phyloP scores from a whole-genome alignment of 768 basidiomycete genomes.

The Tulasnella sp. region DNA sequence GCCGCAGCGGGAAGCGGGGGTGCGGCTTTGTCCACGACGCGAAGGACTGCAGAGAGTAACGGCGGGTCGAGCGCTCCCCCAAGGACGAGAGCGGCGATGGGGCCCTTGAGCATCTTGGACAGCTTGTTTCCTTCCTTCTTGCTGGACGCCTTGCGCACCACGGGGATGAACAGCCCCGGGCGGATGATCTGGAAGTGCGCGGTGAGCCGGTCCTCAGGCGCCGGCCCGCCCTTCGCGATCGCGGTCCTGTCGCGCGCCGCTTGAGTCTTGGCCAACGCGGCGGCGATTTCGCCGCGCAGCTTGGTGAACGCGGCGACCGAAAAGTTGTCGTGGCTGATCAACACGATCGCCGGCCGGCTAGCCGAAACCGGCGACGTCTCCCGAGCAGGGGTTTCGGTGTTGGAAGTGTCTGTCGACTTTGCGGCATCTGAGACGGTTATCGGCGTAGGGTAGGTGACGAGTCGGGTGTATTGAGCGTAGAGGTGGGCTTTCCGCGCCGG shows the following conservation, averaged over 20 bases:
- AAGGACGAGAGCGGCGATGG: conserved; percentile 27
- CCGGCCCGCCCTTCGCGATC: not conserved
- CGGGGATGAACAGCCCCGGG: conserved; percentile 31
- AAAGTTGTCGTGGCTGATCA: conserved; percentile 31
- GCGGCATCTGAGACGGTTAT: not conserved
- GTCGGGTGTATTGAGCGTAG: conserved; percentile 28
- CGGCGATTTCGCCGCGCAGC: conserved; percentile 15
- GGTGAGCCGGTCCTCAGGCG: conserved; percentile 17
- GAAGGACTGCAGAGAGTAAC: conserved; percentile 14
- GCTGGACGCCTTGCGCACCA: conserved; percentile 28
- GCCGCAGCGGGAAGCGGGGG: conserved; percentile 19
- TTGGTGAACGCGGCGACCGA: conserved; percentile 27
- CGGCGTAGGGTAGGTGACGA: conserved; percentile 17
- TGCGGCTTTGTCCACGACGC: conserved; percentile 24
- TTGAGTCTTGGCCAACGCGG: conserved; percentile 20
- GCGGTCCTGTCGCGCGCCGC: conserved; percentile 5
- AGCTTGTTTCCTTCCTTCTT: conserved; percentile 26
- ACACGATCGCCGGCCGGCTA: conserved; percentile 18
- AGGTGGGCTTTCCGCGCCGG: conserved; percentile 30
- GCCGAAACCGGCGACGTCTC: not conserved
- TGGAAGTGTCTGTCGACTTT: not conserved
- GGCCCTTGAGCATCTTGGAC: conserved; percentile 27
- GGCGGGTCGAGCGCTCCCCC: conserved; percentile 28
- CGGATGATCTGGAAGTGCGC: conserved; percentile 28
- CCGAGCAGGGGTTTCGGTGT: not conserved